Base-by-base conservation (phyloP, 2,329 filamentous ascomycete species). In the Xylaria sp. region DNA sequence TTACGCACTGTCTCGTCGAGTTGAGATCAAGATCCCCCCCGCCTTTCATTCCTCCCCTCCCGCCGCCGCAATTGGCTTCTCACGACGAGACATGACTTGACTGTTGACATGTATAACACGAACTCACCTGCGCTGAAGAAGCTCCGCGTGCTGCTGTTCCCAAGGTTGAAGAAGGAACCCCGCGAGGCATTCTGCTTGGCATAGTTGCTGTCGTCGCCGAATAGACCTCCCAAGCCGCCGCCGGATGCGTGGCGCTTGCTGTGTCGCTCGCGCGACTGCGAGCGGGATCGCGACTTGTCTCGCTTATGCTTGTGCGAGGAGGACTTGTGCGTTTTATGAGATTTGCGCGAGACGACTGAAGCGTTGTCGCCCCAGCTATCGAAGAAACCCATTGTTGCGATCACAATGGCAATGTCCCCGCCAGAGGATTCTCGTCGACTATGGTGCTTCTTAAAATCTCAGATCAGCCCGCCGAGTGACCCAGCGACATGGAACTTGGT, bases 311-410 rank as follows among this genome's bases (percentile, higher is more conserved):
- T 74, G 69, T 74, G 73, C 13, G 76, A 77, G 44, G 75, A 76
- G 13, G 74, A 74, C 4, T 51, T 63, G 56, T 71, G 69, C 23
- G 76, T 74, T 9, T 59, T 69, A 44, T 71, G 70, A 7, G 76
- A 75, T 48, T 73, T 76, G 73, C 72, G 75, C 67, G 76, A 77
- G 51, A 79, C 80, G 56, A 77, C 76, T 59, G 77, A 79, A 13
- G 72, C 77, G 65, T 72, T 72, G 68, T 79, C 77, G 62, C 62
- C 67, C 77, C 76, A 78, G 54, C 72, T 66, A 58, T 78, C 76
- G 60, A 74, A 77, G 70, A 78, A 73, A 26, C 77, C 77, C 77
- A 79, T 79, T 11, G 31, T 59, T 42, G 44, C 59, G 33, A 36
- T 49, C 48, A 23, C 20, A 53, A 31, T 46, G 1, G 54, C 38